Conservation (phyloP, 176 grass and related monocot species). For the Oryza rufipogon region DNA sequence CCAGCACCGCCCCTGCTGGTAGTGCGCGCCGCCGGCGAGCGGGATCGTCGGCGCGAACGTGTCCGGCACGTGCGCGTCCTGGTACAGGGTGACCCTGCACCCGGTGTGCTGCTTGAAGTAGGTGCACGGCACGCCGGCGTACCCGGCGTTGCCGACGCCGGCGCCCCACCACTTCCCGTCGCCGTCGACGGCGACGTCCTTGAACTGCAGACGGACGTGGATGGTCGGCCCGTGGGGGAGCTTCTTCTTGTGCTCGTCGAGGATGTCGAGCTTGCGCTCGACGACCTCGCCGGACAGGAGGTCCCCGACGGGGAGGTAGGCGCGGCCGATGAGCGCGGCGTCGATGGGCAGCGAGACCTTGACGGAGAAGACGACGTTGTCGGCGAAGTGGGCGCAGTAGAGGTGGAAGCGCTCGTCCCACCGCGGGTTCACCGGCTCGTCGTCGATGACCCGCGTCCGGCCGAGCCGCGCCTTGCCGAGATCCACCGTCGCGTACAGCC, state of each 20-base stretch:
- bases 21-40: conserved; percentile 62
- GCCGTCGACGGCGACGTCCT: conserved; percentile 55
- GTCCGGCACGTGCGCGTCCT: conserved; percentile 83
- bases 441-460: conserved; percentile 71
- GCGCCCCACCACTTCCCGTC: conserved; percentile 48
- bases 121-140: conserved; percentile 78
- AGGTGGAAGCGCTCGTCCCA: conserved; percentile 95
- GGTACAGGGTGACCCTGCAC: conserved; percentile 86
- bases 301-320: conserved; percentile 68
- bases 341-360: conserved; percentile 68
- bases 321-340: conserved; percentile 82
- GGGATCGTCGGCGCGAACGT: conserved; percentile 74
- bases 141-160: conserved; percentile 49
- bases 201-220: conserved; percentile 65
- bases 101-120: conserved; percentile 87
- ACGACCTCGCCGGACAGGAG: conserved; percentile 48
- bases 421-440: conserved; percentile 78
- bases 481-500: conserved; percentile 85
- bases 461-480: conserved; percentile 77
- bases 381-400: conserved; percentile 86
- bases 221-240: conserved; percentile 59
- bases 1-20: conserved; percentile 64
- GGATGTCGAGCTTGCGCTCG: conserved; percentile 67
- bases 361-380: conserved; percentile 79
- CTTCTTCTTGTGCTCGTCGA: conserved; percentile 34